Percentiles rank a stretch among this genome's conserved stretches.
Conservation (phyloP, 345 rosid genomes). For the Euphorbia pulcherrima region DNA sequence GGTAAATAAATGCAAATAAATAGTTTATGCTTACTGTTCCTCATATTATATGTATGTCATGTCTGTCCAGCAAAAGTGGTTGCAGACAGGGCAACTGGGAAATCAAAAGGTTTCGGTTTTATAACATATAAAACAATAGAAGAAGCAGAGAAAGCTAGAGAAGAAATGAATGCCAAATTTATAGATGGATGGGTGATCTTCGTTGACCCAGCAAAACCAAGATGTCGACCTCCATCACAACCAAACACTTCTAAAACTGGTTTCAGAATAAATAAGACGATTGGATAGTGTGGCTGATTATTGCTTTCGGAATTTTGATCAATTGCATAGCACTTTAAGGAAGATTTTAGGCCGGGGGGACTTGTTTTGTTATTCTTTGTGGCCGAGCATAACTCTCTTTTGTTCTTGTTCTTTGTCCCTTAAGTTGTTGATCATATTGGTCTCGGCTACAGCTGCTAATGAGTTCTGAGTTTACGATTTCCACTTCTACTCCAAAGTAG, state of each 20-base stretch:
- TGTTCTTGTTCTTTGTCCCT: too few relatives aligned
- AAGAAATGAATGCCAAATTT: conserved; percentile 79
- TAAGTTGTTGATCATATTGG: too few relatives aligned
- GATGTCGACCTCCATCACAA: conserved; percentile 41
- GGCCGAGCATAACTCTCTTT: too few relatives aligned
- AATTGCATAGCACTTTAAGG: neutral
- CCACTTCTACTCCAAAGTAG: too few relatives aligned
- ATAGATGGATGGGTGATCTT: conserved; percentile 96
- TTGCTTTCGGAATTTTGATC: conserved; percentile 2
- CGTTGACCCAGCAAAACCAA: conserved; percentile 83
- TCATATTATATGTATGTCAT: neutral
- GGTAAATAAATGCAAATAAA: conserved; percentile 41
- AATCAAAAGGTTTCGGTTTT: conserved; percentile 83
- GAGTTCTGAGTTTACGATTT: too few relatives aligned
- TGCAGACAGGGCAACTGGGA: conserved; percentile 56
- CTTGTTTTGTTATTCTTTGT: too few relatives aligned
- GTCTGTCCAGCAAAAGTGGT: conserved; percentile 58
- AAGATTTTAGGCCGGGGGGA: too few relatives aligned
- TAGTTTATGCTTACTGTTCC: neutral
- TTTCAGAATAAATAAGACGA: conserved; percentile 66
- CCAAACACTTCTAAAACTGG: conserved; percentile 44
- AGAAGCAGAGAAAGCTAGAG: conserved; percentile 86
- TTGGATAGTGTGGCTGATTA: conserved; percentile 78
- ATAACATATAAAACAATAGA: conserved; percentile 60
- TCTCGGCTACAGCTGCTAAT: too few relatives aligned